Base-by-base conservation (phyloP, 192 early-diverging fungal species). In the Entrophospora sp. region DNA sequence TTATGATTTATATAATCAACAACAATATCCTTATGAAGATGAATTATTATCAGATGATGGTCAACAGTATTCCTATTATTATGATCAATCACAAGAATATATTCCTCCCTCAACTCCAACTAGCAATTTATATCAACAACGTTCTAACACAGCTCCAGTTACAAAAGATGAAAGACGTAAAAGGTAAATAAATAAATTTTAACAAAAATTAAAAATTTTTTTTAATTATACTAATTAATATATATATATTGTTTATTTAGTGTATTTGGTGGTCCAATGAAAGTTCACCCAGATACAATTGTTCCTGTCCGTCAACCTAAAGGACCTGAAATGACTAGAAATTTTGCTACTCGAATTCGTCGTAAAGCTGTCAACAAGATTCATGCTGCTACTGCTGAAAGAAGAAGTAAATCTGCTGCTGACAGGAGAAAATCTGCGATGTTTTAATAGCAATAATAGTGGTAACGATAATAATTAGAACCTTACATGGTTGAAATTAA, bases 271-370 rank as follows among this genome's bases (percentile, higher is more conserved):
- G 64, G 64, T 10, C 64, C 64, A 28, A 30, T 53, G 64, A 65
- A 53, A 42, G 48, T 65, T 18, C 46, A 65, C 38, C 49, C 64
- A 25, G 64, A 65, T 35, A 37, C 64, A 16, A 35, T 65, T 52
- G 22, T 65, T 18, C 64, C 64, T 10, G 53, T 65, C 32, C 64
- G 64, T 36, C 64, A 65, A 20, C 64, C 64, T 30, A 65, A 65
- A 52, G 64, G 64, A 0, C 64, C 64, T 4, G 64, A 65, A 40
- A 65, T 65, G 46, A 25, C 64, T 9, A 65, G 53, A 31, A 65
- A 65, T 34, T 65, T 65, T 49, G 64, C 64, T 12, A 65, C 64
- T 36, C 64, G 64, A 12, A 65, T 65, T 65, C 64, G 64, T 40
- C 64, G 64, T 40, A 65, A 65, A n/a, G 64, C 64, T 52, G 64